These are phyloP conservation scores for Eucalyptus polyanthemos DNA, from an alignment of 345 rosid species.

Conservation along the genomic window DNA sequence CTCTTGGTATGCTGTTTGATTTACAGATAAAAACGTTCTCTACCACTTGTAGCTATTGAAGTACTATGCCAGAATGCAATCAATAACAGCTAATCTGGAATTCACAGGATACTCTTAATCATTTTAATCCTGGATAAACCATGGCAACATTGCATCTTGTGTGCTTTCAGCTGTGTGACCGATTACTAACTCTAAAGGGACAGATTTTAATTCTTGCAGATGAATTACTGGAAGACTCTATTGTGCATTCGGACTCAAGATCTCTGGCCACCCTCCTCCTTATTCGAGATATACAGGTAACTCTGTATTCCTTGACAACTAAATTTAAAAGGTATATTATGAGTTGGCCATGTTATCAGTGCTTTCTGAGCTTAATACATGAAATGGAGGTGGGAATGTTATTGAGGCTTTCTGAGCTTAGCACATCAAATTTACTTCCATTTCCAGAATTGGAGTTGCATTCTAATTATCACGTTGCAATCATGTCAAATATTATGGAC, in stretches of 20 bases:
- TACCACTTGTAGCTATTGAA: not conserved
- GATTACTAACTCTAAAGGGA: conserved; percentile 42
- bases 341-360: not conserved
- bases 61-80: not conserved
- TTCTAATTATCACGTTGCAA: not conserved
- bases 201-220: conserved; percentile 99
- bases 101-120: not conserved
- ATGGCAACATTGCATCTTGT: not conserved
- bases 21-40: not conserved
- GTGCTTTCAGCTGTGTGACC: not conserved
- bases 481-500: not conserved
- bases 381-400: not conserved
- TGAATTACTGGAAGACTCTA: conserved; percentile 83
- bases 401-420: not conserved
- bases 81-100: not conserved
- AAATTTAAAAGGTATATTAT: not conserved
- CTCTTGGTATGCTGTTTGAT: not conserved
- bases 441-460: not conserved
- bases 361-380: not conserved
- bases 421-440: not conserved
- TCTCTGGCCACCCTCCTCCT: conserved; percentile 96
- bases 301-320: not conserved
- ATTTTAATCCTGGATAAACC: not conserved
- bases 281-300: conserved; percentile 91
- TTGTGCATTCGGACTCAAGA: conserved; percentile 89